Conservation (phyloP, 108 stramenopile species). For the Licmophora abbreviata region DNA sequence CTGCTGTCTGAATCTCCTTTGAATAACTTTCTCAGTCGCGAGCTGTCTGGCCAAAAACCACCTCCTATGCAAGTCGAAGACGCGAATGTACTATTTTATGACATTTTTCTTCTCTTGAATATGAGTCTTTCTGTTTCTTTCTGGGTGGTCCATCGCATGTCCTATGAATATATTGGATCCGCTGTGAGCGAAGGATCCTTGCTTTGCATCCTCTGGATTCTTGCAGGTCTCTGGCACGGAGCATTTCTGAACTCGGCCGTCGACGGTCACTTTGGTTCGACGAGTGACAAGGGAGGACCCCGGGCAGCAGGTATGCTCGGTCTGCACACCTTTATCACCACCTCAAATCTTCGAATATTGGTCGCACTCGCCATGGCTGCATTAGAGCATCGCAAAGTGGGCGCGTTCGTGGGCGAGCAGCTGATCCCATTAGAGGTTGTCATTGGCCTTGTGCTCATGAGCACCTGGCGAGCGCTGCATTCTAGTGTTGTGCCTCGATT, state of each 20-base stretch:
- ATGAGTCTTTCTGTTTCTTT: constrained; percentile 47
- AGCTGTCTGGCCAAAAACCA: constrained; percentile 17
- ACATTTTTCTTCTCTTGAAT: constrained; percentile 52
- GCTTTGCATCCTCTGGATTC: constrained; percentile 46
- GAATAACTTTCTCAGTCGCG: no score
- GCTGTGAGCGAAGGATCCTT: constrained; percentile 53
- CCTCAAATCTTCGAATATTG: constrained; percentile 39
- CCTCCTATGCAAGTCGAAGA: constrained; percentile 56
- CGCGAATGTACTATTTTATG: constrained; percentile 42
- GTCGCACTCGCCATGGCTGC: constrained; percentile 34
- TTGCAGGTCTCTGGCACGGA: constrained; percentile 47
- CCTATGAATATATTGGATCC: constrained; percentile 21
- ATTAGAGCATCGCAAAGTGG: constrained; percentile 42
- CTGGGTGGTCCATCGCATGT: constrained; percentile 57
- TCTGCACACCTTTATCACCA: constrained; percentile 37
- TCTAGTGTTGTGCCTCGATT: constrained; percentile 27
- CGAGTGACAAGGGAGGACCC: constrained; percentile 46
- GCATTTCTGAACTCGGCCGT: constrained; percentile 46
- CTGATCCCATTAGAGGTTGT: constrained; percentile 55
- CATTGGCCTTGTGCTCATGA: constrained; percentile 50
- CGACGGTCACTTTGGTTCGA: constrained; percentile 45
- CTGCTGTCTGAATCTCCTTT: no score
- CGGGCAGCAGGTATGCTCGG: constrained; percentile 39
- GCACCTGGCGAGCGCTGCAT: constrained; percentile 49
- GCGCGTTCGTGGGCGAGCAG: constrained; percentile 30